Conservation (phyloP, 2,329 filamentous ascomycete species). For the Phialophora chinensis region DNA sequence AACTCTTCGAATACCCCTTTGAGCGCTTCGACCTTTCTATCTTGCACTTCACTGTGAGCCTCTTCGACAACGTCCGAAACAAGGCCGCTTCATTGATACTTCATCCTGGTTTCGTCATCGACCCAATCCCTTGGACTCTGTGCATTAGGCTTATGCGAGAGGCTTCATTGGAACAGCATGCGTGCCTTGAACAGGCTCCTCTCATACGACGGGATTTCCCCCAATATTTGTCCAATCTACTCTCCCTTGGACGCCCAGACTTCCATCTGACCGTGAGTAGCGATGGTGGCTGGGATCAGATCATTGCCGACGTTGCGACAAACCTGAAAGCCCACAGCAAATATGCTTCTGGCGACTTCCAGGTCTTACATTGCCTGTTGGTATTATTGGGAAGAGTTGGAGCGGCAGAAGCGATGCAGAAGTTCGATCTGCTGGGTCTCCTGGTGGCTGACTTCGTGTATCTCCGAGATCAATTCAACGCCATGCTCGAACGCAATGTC, state of each 20-base stretch:
- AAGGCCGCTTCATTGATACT: constrained; percentile 43
- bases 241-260: constrained; percentile 28
- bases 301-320: constrained; percentile 25
- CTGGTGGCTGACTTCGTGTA: constrained; percentile 32
- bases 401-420: constrained; percentile 11
- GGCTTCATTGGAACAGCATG: constrained; percentile 63
- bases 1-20: constrained; percentile 69
- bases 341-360: constrained; percentile 31
- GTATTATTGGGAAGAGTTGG: constrained; percentile 15
- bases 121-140: constrained; percentile 48
- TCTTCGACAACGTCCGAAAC: constrained; percentile 59
- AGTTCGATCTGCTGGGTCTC: constrained; percentile 26
- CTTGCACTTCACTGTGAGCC: constrained; percentile 64
- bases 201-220: constrained; percentile 39
- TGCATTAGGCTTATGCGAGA: constrained; percentile 74
- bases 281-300: constrained; percentile 24
- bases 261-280: constrained; percentile 16
- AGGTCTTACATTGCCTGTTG: constrained; percentile 25
- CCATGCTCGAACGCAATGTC: constrained; percentile 15
- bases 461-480: constrained; percentile 22
- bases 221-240: constrained; percentile 23
- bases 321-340: constrained; percentile 27
- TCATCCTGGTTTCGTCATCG: constrained; percentile 18
- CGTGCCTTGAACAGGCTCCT: constrained; percentile 56
- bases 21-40: constrained; percentile 67